Base-by-base conservation (phyloP, 1,284 basidiomycete species). In the Sanghuangporus sanghuang region DNA sequence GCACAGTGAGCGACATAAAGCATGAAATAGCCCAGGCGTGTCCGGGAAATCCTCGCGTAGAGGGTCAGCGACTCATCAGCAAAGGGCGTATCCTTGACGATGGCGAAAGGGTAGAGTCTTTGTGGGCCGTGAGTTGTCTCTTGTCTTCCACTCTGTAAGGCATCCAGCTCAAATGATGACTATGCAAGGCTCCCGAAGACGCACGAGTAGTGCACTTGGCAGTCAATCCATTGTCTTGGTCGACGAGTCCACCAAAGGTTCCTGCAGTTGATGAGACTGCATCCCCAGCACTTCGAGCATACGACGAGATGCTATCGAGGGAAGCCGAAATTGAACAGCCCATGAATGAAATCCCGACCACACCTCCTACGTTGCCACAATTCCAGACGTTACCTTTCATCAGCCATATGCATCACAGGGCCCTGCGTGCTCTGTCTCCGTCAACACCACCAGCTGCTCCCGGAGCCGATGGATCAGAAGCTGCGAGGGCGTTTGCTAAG, bases 141-240 rank as follows among this genome's bases (percentile, higher is more conserved):
- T 66, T 23, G 55, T 40, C 39, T 27, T 53, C n/a, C 16, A 2
- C 3, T 21, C 18, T 32, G 6, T 35, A 14, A 2, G 40, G 23
- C 12, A 42, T 12, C 48, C n/a, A 36, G 44, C 48, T 59, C 56
- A 66, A 49, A 32, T 42, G 16, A n/a, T n/a, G n/a, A 6, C 56
- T 66, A 27, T 68, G 21, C 8, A 46, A 90, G 90, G 76, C 76
- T 58, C 74, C 76, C 36, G 79, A 82, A 61, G 85, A 86, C 57
- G 78, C 82, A 52, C 82, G 81, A 55, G 79, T 86, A 63, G 76
- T 92, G 35, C 90, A 91, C 73, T 78, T 92, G 35, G 85, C 89
- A 11, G 90, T 92, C 14, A 85, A 87, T 70, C 86, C 89, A 21
- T 86, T 86, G 36, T 86, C 87, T 57, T 92, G 90, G 90, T 78